phyloP scores from a whole-genome alignment of 202 grass and related monocot species.

The Elaeis oleifera region DNA sequence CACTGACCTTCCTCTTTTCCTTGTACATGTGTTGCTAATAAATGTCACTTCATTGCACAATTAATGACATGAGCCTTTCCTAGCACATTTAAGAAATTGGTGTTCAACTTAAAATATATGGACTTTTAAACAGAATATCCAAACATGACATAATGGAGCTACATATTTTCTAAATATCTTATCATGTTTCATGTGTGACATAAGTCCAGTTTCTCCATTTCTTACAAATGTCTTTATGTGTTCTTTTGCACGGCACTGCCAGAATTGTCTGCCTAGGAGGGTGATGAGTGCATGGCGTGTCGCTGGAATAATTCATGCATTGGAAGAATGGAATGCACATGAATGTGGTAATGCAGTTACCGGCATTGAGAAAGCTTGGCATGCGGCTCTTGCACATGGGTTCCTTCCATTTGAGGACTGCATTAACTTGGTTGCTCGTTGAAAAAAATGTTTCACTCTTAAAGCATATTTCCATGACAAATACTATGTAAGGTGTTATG shows the following conservation, averaged over 20 bases:
- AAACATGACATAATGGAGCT: too few relatives aligned
- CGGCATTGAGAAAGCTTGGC: conserved; percentile 45
- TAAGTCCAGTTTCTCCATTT: background rate
- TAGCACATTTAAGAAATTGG: too few relatives aligned
- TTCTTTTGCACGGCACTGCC: background rate
- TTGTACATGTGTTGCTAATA: too few relatives aligned
- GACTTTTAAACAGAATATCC: background rate
- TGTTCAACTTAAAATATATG: background rate
- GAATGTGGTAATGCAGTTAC: conserved; percentile 61
- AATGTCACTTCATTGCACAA: too few relatives aligned
- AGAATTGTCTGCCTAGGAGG: conserved; percentile 83
- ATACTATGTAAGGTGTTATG: too few relatives aligned
- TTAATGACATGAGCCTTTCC: too few relatives aligned
- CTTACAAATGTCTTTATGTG: background rate
- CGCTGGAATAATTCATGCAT: conserved; percentile 68
- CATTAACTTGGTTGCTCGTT: too few relatives aligned
- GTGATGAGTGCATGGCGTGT: conserved; percentile 78
- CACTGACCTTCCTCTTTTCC: too few relatives aligned
- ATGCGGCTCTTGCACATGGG: conserved; percentile 43
- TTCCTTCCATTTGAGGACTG: conserved; percentile 41
- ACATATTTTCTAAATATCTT: too few relatives aligned
- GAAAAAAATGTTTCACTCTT: too few relatives aligned
- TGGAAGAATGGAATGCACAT: conserved; percentile 56
- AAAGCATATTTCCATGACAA: too few relatives aligned
- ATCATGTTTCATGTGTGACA: too few relatives aligned